Evolutionary conservation across 108 stramenopile species (phyloP).

Genomic region (Craspedostauros australis): DNA sequence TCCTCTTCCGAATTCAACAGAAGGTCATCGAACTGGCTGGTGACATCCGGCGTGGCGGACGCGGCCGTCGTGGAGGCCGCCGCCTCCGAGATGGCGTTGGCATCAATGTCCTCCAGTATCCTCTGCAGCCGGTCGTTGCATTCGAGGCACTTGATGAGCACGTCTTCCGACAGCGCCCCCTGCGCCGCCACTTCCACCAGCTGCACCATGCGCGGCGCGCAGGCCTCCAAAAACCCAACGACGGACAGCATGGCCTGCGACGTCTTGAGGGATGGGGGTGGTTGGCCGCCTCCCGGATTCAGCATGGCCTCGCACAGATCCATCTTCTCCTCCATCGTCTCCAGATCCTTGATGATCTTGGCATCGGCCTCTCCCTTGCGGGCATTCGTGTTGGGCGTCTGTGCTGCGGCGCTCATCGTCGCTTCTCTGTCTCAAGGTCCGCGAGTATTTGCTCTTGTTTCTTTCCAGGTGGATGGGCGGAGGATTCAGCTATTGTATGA

Average conservation of each 20-base stretch:
- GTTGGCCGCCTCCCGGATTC: constrained; percentile 14
- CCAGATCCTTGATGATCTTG: constrained; percentile 63
- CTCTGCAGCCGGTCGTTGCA: constrained; percentile 70
- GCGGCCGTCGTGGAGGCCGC: constrained; percentile 38
- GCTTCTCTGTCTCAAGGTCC: too few species aligned
- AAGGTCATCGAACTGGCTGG: constrained; percentile 18
- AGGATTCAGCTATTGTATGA: too few species aligned
- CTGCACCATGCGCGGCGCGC: constrained; percentile 79
- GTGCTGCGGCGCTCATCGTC: too few species aligned
- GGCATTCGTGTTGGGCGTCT: too few species aligned
- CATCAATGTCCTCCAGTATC: constrained; percentile 42
- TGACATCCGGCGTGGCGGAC: constrained; percentile 6
- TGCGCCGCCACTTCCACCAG: constrained; percentile 59
- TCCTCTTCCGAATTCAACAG: constrained; percentile 9
- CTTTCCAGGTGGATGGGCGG: too few species aligned
- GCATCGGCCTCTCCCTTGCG: constrained; percentile 36
- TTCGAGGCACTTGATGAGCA: constrained; percentile 61
- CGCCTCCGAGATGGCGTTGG: constrained; percentile 28
- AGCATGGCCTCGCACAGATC: constrained; percentile 57
- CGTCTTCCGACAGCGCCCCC: constrained; percentile 53
- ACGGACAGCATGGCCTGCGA: constrained; percentile 56
- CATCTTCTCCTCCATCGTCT: constrained; percentile 63
- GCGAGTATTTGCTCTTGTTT: too few species aligned
- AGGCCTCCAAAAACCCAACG: constrained; percentile 81
- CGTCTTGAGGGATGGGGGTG: constrained; percentile 28